Conservation (phyloP, 2,329 filamentous ascomycete genomes). For the Gnomoniopsis sp. region DNA sequence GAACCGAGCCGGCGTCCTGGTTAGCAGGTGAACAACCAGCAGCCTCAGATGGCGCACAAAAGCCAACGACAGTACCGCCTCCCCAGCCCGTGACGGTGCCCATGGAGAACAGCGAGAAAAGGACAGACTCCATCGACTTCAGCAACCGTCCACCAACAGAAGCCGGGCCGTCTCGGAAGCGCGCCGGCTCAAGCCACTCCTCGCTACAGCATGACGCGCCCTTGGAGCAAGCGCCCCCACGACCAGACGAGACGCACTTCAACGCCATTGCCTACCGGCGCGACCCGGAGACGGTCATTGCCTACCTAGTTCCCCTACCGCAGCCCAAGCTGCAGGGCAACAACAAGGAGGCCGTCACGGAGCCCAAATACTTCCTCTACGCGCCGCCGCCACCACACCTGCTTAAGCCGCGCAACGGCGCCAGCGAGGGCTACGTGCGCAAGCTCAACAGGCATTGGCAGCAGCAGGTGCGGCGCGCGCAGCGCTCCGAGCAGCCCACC, state of each 20-base stretch:
- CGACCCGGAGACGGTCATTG: constrained; percentile 3
- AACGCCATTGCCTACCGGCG: constrained; percentile 13
- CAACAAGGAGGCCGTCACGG: background rate
- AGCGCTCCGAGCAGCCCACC: background rate
- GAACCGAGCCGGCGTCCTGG: too few species aligned
- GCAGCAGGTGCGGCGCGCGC: constrained; percentile 1
- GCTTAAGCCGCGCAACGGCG: background rate
- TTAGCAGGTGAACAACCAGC: background rate
- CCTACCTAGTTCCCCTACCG: constrained; percentile 9
- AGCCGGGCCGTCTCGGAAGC: background rate
- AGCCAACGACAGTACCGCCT: background rate
- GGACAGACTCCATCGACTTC: background rate
- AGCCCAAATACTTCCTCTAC: constrained; percentile 10
- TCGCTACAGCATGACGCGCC: background rate
- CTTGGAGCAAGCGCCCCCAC: background rate
- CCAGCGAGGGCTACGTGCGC: background rate
- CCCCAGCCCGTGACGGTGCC: too few species aligned
- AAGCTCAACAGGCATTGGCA: constrained; percentile 7
- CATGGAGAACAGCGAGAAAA: background rate
- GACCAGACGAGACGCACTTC: background rate
- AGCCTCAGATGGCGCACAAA: background rate
- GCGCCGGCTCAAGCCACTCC: background rate
- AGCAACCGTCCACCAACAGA: background rate
- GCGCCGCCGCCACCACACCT: constrained; percentile 6
- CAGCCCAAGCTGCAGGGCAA: constrained; percentile 3